Base-by-base conservation (phyloP, 441 rosid species). In the Populus hybrid region DNA sequence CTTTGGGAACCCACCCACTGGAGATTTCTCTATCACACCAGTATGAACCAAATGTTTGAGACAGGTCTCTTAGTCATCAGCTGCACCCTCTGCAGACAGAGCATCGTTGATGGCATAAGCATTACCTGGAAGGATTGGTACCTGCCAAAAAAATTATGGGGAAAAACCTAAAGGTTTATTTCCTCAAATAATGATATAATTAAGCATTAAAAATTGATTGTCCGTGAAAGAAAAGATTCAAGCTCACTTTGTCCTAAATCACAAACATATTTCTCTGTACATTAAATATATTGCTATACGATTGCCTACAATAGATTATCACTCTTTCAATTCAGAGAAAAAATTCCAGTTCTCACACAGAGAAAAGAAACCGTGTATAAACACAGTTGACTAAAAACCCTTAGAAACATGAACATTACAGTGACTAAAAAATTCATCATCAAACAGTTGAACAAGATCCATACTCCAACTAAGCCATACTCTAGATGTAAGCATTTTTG, bases 31-130 rank as follows among this genome's bases (percentile, higher is more conserved):
- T 38, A 93, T 35, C 67, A 87, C 80, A 14, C 80, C 80, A 19
- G 61, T 83, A 32, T 81, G 67, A 11, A 89, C 91, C 79, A 91
- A 84, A 74, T 89, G 88, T 77, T 81, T 90, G 77, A 95, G 86
- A 75, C 94, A 85, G 69, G 90, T 83, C 82, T 92, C 97, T 36
- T 95, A 93, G 77, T 95, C 97, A 6, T 91, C 94, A 0, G 97
- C 98, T 81, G 98, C 97, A 50, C 87, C 96, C 77, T 93, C 94
- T 0, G 97, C 85, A 0, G 97, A 82, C 24, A 93, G 84, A 6
- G 94, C 80, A 73, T 92, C 28, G 2, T 93, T 92, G 79, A 93
- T 93, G 71, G 97, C 86, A 71, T 91, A 88, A 6, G 89, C 93
- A 77, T 93, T 83, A 21, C 91, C 95, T 1, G 96, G 84, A 1